Base-by-base conservation (phyloP, 257 asterid genomes). In the Jaltomata sinuosa region DNA sequence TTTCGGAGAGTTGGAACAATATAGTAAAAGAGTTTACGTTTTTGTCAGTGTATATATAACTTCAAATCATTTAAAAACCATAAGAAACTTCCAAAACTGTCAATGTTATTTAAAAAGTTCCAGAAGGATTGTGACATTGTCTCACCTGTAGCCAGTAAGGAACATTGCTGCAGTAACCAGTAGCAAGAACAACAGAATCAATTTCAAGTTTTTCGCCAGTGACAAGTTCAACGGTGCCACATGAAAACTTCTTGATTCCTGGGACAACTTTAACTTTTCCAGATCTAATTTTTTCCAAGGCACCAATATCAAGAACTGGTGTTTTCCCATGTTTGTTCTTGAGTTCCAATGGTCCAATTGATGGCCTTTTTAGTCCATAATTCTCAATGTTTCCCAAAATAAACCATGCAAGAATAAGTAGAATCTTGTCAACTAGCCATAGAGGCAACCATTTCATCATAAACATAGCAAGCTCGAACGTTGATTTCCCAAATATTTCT, bases 81-180 rank as follows among this genome's bases (percentile, higher is more conserved):
- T 72, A 22, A 45, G 57, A 45, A 74, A 25, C 80, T 15, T 45
- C 59, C 38, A 22, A 74, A 45, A 15, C 2, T 74, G 59, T 22
- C 22, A 16, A 1, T 9, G 14, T 45, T 42, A 25, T 25, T 74
- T 15, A 25, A 45, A 45, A 45, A 72, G 15, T 47, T 47, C 42
- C 5, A 27, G 42, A 47, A 47, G 72, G 74, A 62, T 59, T 72
- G 65, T 36, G 85, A 85, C 71, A 31, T 80, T 18, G 69, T 86
- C 92, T 90, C 87, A 93, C 97, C 97, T 92, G 93, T 34, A 95
- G 93, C 99, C 99, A 95, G 87, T 84, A 93, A 27, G 99, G 99
- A 31, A 95, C 99, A 84, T 95, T 95, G 94, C 99, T 95, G 87
- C 93, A 61, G 78, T 95, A 95, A 2, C 99, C 99, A 0, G 99